Base-by-base conservation (phyloP, 345 rosid species). In the Aegle marmelos region DNA sequence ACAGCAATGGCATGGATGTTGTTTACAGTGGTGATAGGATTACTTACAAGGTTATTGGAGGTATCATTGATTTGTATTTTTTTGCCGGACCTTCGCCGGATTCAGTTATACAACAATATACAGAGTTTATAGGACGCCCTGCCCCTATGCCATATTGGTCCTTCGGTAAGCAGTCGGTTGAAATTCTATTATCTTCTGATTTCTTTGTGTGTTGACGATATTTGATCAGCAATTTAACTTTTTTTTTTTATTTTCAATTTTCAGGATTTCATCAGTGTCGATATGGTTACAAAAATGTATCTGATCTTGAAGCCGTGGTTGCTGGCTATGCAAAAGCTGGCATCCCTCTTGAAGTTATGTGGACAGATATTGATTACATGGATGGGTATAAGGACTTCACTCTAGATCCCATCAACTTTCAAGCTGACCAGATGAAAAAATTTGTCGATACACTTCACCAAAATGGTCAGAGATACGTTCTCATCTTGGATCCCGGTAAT, bases 111-210 rank as follows among this genome's bases (percentile, higher is more conserved):
- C 72, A 86, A 76, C 91, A 89, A 73, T 89, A 83, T 28, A 87
- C 91, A 0, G 81, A 74, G 74, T 75, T 89, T 19, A 82, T 87
- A 1, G 88, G 91, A 25, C 83, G 83, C 22, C 88, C 87, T 27
- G 78, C 91, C 14, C 79, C 90, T 4, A 86, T 86, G 89, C 89
- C 89, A 0, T 88, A 86, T 77, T 86, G 89, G 89, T 88, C 89
- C 25, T 82, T 86, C 14, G 50, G 50, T 45, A 13, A 45, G 50
- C 50, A 45, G 50, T 45, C 17, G 16, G 17, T 45, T 45, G 17
- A 45, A 45, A 45, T 45, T 45, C 50, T 45, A 11, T 45, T 13
- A 10, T 45, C 17, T 45, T 45, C 50, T 45, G 17, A 3, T 45
- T 45, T 11, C 3, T 45, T 11, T 45, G 5, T 45, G 50, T 3